These are phyloP conservation scores for Pseudonitzschia multiseries DNA, from an alignment of 108 stramenopile species.

Conservation along the genomic window DNA sequence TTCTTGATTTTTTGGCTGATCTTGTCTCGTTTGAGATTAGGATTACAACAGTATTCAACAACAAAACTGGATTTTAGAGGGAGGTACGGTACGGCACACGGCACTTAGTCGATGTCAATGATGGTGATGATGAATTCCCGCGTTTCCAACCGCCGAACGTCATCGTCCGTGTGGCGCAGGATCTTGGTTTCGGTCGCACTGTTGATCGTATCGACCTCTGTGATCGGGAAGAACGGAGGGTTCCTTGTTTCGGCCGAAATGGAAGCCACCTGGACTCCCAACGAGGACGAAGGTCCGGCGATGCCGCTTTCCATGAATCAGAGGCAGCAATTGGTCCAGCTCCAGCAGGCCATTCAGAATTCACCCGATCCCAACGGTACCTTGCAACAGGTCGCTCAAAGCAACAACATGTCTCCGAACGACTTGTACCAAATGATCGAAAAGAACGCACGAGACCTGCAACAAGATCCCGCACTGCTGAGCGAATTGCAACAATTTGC, in stretches of 20 bases:
- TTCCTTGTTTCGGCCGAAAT: not conserved
- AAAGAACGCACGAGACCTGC: conserved; percentile 60
- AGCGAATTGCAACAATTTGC: conserved; percentile 15
- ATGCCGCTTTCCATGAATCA: conserved; percentile 56
- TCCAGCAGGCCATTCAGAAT: conserved; percentile 60
- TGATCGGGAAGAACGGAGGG: not conserved
- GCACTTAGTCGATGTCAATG: not conserved
- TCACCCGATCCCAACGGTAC: conserved; percentile 74
- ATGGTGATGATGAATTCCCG: not conserved
- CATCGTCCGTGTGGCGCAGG: not conserved
- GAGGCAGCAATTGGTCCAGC: conserved; percentile 66
- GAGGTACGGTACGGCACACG: not conserved
- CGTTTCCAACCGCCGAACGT: not conserved
- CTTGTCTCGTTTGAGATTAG: too few relatives aligned
- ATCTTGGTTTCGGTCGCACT: not conserved
- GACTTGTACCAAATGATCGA: conserved; percentile 64
- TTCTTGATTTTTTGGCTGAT: too few relatives aligned
- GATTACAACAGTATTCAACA: too few relatives aligned
- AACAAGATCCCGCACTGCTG: conserved; percentile 35
- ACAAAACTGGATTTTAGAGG: too few relatives aligned
- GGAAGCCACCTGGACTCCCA: conserved; percentile 32
- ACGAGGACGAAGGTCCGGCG: conserved; percentile 47
- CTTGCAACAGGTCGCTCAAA: conserved; percentile 56
- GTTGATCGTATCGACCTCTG: not conserved
- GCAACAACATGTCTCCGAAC: conserved; percentile 57